Evolutionary conservation across 1,139 yeast genomes (phyloP).

Genomic region (Candida labiduridarum): DNA sequence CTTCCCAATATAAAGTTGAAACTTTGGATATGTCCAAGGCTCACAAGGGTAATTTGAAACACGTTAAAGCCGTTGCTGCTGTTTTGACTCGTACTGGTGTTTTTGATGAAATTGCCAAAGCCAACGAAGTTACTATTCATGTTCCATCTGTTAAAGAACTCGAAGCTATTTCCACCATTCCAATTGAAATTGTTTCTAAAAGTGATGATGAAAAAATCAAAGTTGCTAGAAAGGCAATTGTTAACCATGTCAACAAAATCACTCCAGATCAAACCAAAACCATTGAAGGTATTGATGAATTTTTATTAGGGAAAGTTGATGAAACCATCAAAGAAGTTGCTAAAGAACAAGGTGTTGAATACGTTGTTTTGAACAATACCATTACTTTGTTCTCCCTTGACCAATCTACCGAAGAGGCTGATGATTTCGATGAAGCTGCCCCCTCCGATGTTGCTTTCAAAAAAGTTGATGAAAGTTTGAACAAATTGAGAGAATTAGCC

Average conservation of each 20-base stretch:
- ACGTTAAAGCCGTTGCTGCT: slow-evolving; percentile 73
- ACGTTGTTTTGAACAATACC: slow-evolving; percentile 52
- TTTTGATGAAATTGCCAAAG: slow-evolving; percentile 48
- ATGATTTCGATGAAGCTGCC: slow-evolving; percentile 41
- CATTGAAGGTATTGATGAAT: slow-evolving; percentile 69
- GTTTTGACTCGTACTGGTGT: slow-evolving; percentile 58
- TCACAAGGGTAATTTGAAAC: slow-evolving; percentile 76
- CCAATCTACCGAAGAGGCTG: slow-evolving; percentile 29
- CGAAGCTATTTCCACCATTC: slow-evolving; percentile 29
- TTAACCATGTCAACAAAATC: slow-evolving; percentile 69
- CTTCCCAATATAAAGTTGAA: slow-evolving; percentile 57
- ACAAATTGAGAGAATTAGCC: slow-evolving; percentile 62
- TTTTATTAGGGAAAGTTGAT: slow-evolving; percentile 58
- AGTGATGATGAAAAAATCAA: slow-evolving; percentile 41
- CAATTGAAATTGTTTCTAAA: slow-evolving; percentile 45
- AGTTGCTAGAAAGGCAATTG: slow-evolving; percentile 63
- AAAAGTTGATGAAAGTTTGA: slow-evolving; percentile 52
- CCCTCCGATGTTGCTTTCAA: slow-evolving; percentile 36
- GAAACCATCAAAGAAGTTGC: slow-evolving; percentile 48
- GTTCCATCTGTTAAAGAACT: slow-evolving; percentile 50
- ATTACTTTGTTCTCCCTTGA: slow-evolving; percentile 42
- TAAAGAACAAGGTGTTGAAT: slow-evolving; percentile 51
- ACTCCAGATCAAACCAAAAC: slow-evolving; percentile 66
- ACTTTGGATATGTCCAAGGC: slow-evolving; percentile 82
- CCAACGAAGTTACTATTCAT: slow-evolving; percentile 54